Evolutionary conservation across 75 land plant species (phyloP).

Genomic region (Azolla pinnata): DNA sequence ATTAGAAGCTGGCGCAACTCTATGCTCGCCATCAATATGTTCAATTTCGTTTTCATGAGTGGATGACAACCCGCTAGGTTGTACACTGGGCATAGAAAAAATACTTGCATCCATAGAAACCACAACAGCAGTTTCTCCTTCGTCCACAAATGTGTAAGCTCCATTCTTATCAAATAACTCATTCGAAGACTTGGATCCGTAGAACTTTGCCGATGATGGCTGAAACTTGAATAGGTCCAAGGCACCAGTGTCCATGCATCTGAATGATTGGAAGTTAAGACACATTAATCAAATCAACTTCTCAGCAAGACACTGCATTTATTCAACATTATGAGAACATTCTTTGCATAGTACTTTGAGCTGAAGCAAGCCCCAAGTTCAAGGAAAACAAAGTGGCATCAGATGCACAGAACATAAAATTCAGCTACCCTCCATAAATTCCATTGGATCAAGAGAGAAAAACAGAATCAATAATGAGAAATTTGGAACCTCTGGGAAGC

Average conservation of each 20-base stretch:
- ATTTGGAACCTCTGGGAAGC: too few relatives aligned
- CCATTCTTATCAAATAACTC: conserved; percentile 4
- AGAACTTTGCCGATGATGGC: neutral
- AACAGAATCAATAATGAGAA: too few relatives aligned
- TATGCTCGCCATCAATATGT: too few relatives aligned
- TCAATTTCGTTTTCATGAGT: neutral
- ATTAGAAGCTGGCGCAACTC: too few relatives aligned
- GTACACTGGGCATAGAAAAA: neutral
- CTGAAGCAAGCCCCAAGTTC: too few relatives aligned
- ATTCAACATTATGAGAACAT: neutral
- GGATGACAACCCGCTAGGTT: too few relatives aligned
- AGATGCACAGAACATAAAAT: too few relatives aligned
- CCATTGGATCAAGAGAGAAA: too few relatives aligned
- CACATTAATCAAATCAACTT: too few relatives aligned
- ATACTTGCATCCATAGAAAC: conserved; percentile 54
- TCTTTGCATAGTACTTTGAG: too few relatives aligned
- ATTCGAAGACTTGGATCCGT: conserved; percentile 1
- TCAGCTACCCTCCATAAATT: too few relatives aligned
- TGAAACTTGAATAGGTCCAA: neutral
- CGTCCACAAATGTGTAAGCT: conserved; percentile 58
- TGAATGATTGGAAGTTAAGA: neutral
- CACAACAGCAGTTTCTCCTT: conserved; percentile 87
- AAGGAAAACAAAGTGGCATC: too few relatives aligned
- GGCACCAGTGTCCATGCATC: neutral
- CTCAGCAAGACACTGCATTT: neutral